phyloP scores from a whole-genome alignment of 805 yeast genomes.

The Myxozyma monticola region DNA sequence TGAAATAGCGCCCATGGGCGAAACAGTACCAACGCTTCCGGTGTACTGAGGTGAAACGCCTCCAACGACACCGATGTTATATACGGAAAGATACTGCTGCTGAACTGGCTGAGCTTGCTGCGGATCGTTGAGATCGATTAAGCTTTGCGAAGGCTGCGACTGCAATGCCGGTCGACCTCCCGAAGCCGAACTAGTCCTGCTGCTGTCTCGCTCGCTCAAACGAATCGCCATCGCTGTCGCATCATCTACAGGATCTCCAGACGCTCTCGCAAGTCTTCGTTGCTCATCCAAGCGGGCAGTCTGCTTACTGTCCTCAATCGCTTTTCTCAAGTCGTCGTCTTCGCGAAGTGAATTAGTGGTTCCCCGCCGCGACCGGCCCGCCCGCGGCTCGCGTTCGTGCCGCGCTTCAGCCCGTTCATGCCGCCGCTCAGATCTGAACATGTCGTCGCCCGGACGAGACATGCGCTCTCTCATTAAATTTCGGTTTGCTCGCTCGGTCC shows the following conservation, averaged over 20 bases:
- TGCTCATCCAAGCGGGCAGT: conserved; percentile 81
- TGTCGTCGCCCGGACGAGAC: conserved; percentile 18
- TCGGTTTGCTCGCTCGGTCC: conserved; percentile 60
- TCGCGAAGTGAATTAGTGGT: conserved; percentile 5
- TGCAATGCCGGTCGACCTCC: conserved; percentile 69
- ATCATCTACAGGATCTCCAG: conserved; percentile 9
- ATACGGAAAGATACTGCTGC: conserved; percentile 16
- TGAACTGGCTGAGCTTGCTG: conserved; percentile 66
- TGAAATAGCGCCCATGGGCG: conserved; percentile 10
- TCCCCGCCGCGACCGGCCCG: conserved; percentile 11
- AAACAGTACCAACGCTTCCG: conserved; percentile 3
- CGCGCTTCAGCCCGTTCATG: neutral
- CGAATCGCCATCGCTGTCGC: neutral
- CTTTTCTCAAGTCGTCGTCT: conserved; percentile 71
- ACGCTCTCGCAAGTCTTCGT: conserved; percentile 42
- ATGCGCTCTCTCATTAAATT: conserved; percentile 30
- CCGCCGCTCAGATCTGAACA: conserved; percentile 4
- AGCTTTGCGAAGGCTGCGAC: conserved; percentile 48
- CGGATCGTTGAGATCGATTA: conserved; percentile 52
- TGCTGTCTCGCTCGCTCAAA: no score
- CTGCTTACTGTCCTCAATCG: conserved; percentile 72
- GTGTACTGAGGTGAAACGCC: conserved; percentile 18
- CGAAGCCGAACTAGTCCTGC: no score
- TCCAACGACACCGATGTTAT: conserved; percentile 20
- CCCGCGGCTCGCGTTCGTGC: conserved; percentile 7